Evolutionary conservation across 2,329 filamentous ascomycete genomes (phyloP).

Genomic region (Fusarium sp.): DNA sequence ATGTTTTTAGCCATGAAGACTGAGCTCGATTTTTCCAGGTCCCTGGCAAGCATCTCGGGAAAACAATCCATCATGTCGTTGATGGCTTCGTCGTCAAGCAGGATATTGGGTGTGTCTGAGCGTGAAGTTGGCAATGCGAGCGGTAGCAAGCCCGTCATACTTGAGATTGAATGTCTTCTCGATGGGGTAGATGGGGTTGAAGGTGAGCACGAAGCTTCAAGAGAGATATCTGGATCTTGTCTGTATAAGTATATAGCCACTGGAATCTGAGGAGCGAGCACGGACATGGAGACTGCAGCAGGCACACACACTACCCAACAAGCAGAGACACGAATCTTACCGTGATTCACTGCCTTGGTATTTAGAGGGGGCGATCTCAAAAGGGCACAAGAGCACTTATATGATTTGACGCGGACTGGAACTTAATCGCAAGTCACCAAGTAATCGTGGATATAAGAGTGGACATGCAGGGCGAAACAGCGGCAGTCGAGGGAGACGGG

Average conservation of each 20-base stretch:
- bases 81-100: slow-evolving; percentile 46
- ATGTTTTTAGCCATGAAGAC: slow-evolving; percentile 65
- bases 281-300: slow-evolving; percentile 32
- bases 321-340: slow-evolving; percentile 30
- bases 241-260: slow-evolving; percentile 46
- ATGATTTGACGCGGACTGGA: slow-evolving; percentile 36
- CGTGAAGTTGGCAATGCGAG: slow-evolving; percentile 52
- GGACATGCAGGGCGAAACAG: slow-evolving; percentile 34
- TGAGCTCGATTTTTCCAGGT: slow-evolving; percentile 63
- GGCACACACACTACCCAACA: slow-evolving; percentile 13
- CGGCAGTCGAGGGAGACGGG: slow-evolving; percentile 36
- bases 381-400: slow-evolving; percentile 37
- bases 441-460: slow-evolving; percentile 36
- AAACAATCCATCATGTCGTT: slow-evolving; percentile 59
- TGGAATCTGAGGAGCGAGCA: slow-evolving; percentile 37
- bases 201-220: slow-evolving; percentile 22
- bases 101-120: slow-evolving; percentile 42
- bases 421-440: slow-evolving; percentile 36
- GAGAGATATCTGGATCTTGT: slow-evolving; percentile 35
- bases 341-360: slow-evolving; percentile 23
- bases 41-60: slow-evolving; percentile 68
- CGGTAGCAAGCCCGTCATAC: slow-evolving; percentile 57
- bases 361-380: slow-evolving; percentile 5
- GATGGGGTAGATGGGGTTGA: slow-evolving; percentile 37
- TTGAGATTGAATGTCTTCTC: slow-evolving; percentile 55